Conservation (phyloP, 2,329 filamentous ascomycete species). For the Phyllosticta ampelicida region DNA sequence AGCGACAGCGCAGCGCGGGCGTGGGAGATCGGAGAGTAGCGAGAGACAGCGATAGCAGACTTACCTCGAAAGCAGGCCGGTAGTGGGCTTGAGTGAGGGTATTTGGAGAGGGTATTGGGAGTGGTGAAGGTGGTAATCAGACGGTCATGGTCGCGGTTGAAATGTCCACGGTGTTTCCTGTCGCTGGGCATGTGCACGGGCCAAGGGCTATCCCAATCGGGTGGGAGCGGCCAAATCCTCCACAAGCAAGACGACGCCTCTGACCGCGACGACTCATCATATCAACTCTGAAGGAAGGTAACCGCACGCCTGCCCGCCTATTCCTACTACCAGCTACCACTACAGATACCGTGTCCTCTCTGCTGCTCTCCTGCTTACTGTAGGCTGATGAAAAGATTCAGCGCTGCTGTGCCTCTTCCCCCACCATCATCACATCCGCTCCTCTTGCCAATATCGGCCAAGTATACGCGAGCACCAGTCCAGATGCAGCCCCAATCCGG, state of each 20-base stretch:
- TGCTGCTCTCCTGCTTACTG: neutral
- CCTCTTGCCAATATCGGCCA: neutral
- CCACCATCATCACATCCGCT: neutral
- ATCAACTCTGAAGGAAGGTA: too few relatives aligned
- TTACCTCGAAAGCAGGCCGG: slow-evolving; percentile 3
- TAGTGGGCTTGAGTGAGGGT: neutral
- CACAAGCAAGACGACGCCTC: neutral
- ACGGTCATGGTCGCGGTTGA: slow-evolving; percentile 10
- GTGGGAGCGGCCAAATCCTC: slow-evolving; percentile 10
- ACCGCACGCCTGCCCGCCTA: neutral
- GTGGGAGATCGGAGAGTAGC: neutral
- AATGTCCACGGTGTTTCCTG: slow-evolving; percentile 11
- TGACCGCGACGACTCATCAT: too few relatives aligned
- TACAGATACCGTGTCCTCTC: neutral
- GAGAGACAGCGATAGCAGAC: neutral
- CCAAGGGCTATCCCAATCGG: slow-evolving; percentile 6
- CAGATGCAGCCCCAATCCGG: neutral
- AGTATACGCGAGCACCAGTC: neutral
- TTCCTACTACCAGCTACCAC: neutral
- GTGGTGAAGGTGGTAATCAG: slow-evolving; percentile 4
- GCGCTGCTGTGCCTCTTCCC: neutral
- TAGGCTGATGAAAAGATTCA: neutral
- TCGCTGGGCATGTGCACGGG: slow-evolving; percentile 7
- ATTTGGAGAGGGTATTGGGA: slow-evolving; percentile 6
- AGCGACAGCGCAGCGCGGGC: neutral